Conservation (phyloP, 2,329 filamentous ascomycete genomes). For the Chaetomium globosum region DNA sequence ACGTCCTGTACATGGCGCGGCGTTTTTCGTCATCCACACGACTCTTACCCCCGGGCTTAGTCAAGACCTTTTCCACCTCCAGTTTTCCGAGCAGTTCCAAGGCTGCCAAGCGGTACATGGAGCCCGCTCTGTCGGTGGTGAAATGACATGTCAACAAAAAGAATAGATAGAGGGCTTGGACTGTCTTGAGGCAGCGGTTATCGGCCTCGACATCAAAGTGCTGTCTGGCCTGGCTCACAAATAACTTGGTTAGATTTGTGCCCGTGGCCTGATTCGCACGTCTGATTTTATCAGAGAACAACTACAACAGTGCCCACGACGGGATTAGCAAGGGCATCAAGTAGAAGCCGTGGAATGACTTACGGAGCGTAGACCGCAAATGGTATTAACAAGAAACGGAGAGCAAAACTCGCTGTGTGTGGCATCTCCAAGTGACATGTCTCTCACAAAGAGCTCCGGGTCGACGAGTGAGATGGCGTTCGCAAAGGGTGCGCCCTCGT, state of each 20-base stretch:
- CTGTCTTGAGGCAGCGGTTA: slow-evolving; percentile 32
- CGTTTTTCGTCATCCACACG: slow-evolving; percentile 17
- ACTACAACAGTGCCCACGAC: slow-evolving; percentile 17
- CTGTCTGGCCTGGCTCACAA: slow-evolving; percentile 37
- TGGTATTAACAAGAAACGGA: slow-evolving; percentile 41
- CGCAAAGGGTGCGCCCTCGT: slow-evolving; percentile 35
- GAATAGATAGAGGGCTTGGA: slow-evolving; percentile 36
- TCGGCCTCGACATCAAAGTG: slow-evolving; percentile 34
- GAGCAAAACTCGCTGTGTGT: slow-evolving; percentile 37
- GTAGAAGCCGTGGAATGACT: slow-evolving; percentile 27
- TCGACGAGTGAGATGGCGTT: slow-evolving; percentile 36
- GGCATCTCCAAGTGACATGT: slow-evolving; percentile 34
- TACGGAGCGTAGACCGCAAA: slow-evolving; percentile 41
- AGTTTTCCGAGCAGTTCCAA: slow-evolving; percentile 32
- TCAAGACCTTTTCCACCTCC: slow-evolving; percentile 9
- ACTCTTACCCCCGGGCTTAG: not conserved
- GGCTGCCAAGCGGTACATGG: slow-evolving; percentile 35
- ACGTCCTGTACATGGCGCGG: slow-evolving; percentile 10
- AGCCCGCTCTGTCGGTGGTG: slow-evolving; percentile 28
- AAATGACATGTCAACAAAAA: slow-evolving; percentile 19
- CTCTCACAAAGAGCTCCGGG: slow-evolving; percentile 36
- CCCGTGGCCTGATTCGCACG: slow-evolving; percentile 23
- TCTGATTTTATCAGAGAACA: slow-evolving; percentile 31
- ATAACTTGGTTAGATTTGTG: slow-evolving; percentile 31
- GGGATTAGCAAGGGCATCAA: not conserved